Base-by-base conservation (phyloP, 805 yeast genomes). In the Ogataea pini region DNA sequence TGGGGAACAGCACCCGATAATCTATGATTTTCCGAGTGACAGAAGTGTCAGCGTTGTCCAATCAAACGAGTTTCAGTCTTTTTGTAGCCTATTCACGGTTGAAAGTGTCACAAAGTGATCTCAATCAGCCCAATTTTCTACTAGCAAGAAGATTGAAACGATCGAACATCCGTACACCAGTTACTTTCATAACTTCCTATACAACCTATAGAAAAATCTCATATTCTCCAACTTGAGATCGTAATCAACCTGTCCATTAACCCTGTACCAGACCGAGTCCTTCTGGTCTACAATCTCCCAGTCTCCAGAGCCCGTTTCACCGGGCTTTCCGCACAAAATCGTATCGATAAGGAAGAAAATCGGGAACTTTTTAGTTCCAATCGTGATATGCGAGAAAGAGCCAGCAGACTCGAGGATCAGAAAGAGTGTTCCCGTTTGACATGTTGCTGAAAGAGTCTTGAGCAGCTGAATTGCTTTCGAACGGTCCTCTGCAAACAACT, bases 391-490 rank as follows among this genome's bases (percentile, higher is more conserved):
- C 1, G 96, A 87, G 65, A 83, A 89, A 8, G 95, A 86, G 0
- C 97, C 96, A 0, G 97, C 97, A 68, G 94, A 85, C 60, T 89
- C 97, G 1, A 88, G 79, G 19, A 89, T 80, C 38, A 90, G 70
- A 29, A 89, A 65, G 24, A 77, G 64, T 13, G 88, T 68, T 0
- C 91, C 94, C 1, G 64, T 47, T 29, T 66, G 61, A 64, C 95
- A 87, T 7, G 61, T 36, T 4, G 60, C 54, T 46, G 79, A 75
- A 49, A 89, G 64, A 9, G 67, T 61, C 50, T 82, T 82, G 45
- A 89, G 70, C 43, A 86, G 72, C 46, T 74, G 69, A 32, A 88
- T 76, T 4, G 95, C 77, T 36, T 74, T 79, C 0, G 79, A 69
- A 57, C 78, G 80, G 52, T 88, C 78, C 52, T 82, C 89, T 13